phyloP scores from a whole-genome alignment of 2,329 filamentous ascomycete genomes.

The Didymella glomerata region DNA sequence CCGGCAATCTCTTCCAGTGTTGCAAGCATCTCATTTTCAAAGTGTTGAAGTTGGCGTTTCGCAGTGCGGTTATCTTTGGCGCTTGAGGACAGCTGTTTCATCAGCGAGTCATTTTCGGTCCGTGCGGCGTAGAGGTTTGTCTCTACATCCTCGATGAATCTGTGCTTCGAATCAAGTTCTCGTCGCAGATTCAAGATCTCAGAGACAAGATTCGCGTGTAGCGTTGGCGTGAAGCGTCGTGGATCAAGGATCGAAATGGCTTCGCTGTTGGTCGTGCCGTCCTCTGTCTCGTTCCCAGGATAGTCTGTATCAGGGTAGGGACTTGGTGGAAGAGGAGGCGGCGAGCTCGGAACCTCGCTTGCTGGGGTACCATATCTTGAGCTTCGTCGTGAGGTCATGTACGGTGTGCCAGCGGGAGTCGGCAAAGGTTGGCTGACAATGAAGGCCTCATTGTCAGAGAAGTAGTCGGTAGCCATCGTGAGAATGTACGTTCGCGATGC shows the following conservation, averaged over 20 bases:
- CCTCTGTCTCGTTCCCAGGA: conserved; percentile 45
- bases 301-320: conserved; percentile 50
- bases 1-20: conserved; percentile 83
- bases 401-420: conserved; percentile 75
- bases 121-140: conserved; percentile 73
- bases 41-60: conserved; percentile 83
- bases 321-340: conserved; percentile 62
- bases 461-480: conserved; percentile 56
- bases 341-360: conserved; percentile 72
- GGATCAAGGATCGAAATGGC: conserved; percentile 82
- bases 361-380: conserved; percentile 67
- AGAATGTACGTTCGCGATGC: neutral
- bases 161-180: conserved; percentile 89
- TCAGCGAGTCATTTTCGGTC: conserved; percentile 77
- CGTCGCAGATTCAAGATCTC: conserved; percentile 88
- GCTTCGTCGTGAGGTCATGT: conserved; percentile 70
- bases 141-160: conserved; percentile 86
- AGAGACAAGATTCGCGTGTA: conserved; percentile 93
- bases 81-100: conserved; percentile 67
- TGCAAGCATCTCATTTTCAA: conserved; percentile 88
- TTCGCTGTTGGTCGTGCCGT: conserved; percentile 67
- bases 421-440: conserved; percentile 64
- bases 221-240: conserved; percentile 89
- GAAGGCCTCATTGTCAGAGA: conserved; percentile 56
- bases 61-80: conserved; percentile 80